Evolutionary conservation across 2,329 filamentous ascomycete species (phyloP).

Genomic region (Botryotinia globosa): DNA sequence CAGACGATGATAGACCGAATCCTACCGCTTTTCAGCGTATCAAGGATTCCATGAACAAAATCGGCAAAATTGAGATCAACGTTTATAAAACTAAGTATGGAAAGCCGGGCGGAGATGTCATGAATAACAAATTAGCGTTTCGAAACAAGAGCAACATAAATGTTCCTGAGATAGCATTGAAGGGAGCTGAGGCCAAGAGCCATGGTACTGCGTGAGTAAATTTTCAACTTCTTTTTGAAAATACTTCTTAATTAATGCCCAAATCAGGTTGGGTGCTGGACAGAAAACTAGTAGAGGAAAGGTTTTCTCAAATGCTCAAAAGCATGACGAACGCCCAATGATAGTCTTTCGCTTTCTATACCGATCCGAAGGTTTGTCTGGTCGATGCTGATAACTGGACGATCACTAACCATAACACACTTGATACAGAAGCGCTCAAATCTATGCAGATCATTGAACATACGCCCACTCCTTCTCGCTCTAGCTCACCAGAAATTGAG

Average conservation of each 20-base stretch:
- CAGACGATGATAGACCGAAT: neutral
- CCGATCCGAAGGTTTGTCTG: slow-evolving; percentile 7
- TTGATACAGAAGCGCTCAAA: neutral
- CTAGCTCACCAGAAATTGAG: neutral
- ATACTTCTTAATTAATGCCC: neutral
- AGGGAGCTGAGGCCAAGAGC: neutral
- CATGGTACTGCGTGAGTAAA: slow-evolving; percentile 27
- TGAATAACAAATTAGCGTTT: neutral
- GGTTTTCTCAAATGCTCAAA: neutral
- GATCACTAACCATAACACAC: neutral
- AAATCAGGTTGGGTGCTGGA: neutral
- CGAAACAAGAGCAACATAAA: neutral
- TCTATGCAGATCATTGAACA: neutral
- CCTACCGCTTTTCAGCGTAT: neutral
- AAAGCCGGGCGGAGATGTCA: slow-evolving; percentile 12
- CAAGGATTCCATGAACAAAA: slow-evolving; percentile 8
- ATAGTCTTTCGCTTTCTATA: slow-evolving; percentile 10
- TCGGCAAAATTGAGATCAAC: slow-evolving; percentile 24
- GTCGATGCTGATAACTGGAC: neutral
- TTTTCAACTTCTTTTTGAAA: too few relatives aligned
- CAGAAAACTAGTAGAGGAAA: neutral
- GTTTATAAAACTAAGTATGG: slow-evolving; percentile 23
- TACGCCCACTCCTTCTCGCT: neutral
- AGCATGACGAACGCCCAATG: neutral
- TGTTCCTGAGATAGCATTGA: slow-evolving; percentile 29